phyloP scores from a whole-genome alignment of 257 asterid species.

The Ilex aquifolium region DNA sequence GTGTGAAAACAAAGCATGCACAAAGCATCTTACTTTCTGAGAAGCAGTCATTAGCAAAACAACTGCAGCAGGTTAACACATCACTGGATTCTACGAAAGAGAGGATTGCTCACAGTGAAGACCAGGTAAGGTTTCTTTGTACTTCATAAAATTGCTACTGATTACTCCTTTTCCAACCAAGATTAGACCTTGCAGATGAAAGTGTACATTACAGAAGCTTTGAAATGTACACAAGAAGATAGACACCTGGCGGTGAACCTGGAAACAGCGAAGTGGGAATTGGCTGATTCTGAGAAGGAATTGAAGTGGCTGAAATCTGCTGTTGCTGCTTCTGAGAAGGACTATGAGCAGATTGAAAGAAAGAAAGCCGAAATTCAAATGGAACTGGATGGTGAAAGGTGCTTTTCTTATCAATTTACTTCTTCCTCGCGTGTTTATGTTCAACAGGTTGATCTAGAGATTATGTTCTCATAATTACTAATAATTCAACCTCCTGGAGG shows the following conservation, averaged over 20 bases:
- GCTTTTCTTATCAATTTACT: conserved; percentile 10
- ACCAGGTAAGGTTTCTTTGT: conserved; percentile 46
- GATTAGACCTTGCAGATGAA: conserved; percentile 57
- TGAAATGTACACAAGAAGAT: conserved; percentile 62
- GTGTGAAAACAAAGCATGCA: conserved; percentile 89
- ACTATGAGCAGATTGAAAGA: conserved; percentile 78
- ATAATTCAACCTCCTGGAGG: too few relatives aligned
- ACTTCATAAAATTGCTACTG: background rate
- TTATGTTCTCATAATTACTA: background rate
- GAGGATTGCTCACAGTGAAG: conserved; percentile 63
- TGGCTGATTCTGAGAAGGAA: conserved; percentile 91
- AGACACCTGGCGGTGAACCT: conserved; percentile 49
- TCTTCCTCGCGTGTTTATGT: background rate
- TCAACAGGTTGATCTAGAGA: background rate
- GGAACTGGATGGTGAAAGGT: conserved; percentile 77
- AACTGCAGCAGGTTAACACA: conserved; percentile 54
- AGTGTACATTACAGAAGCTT: conserved; percentile 51
- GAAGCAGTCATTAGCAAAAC: conserved; percentile 55
- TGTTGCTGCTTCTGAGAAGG: conserved; percentile 67
- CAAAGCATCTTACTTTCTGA: conserved; percentile 59
- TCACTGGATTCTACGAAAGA: conserved; percentile 58
- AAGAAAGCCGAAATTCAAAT: conserved; percentile 62
- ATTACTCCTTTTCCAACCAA: conserved; percentile 16
- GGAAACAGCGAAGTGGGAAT: conserved; percentile 74
- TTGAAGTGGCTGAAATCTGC: conserved; percentile 81